phyloP scores from a whole-genome alignment of 176 grass and related monocot species.

The Oryza nivara region DNA sequence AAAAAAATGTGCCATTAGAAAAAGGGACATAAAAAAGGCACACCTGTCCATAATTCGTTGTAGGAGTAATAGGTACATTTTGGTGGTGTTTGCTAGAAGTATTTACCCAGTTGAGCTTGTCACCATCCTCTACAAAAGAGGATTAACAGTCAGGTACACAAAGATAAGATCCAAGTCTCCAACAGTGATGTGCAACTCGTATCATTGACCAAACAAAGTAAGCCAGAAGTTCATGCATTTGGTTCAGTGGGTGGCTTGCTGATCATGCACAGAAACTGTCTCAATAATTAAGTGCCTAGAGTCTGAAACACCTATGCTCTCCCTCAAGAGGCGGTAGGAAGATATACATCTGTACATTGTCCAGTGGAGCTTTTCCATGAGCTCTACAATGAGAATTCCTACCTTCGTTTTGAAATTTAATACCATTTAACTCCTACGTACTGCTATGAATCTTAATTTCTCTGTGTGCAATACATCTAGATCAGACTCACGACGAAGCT shows the following conservation, averaged over 20 bases:
- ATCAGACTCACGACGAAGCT: conserved; percentile 24
- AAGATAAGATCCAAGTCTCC: conserved; percentile 15
- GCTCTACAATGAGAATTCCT: conserved; percentile 40
- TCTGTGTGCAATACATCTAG: background rate
- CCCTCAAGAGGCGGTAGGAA: conserved; percentile 16
- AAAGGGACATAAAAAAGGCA: background rate
- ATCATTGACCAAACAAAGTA: background rate
- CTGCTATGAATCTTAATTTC: background rate
- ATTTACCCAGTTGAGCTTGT: background rate
- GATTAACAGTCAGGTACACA: conserved; percentile 23
- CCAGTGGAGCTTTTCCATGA: background rate
- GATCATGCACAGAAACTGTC: background rate
- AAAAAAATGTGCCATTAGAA: conserved; percentile 9
- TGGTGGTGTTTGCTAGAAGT: background rate
- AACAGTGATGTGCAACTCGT: background rate
- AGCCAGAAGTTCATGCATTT: background rate
- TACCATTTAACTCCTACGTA: background rate
- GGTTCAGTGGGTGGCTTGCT: background rate
- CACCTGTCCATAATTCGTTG: conserved; percentile 34
- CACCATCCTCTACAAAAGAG: conserved; percentile 30
- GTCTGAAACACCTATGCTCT: conserved; percentile 3
- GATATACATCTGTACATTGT: background rate
- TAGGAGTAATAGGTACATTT: background rate
- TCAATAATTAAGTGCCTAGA: conserved; percentile 13
- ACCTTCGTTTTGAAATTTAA: background rate